These are phyloP conservation scores for Leptographium lundbergii DNA, from an alignment of 2,329 filamentous ascomycete species.

Conservation along the genomic window DNA sequence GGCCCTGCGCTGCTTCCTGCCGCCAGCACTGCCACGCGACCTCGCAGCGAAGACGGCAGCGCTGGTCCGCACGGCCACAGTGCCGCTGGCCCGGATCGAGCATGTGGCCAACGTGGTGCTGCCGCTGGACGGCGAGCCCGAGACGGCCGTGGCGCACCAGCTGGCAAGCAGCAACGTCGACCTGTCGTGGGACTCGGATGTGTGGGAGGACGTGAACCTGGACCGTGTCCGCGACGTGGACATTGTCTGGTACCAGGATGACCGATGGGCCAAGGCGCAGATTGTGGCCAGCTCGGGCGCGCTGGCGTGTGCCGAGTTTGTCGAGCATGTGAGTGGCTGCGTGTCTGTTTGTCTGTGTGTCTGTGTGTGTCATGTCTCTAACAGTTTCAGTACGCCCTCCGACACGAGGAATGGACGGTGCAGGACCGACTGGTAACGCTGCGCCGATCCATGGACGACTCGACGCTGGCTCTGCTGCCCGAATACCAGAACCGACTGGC, in stretches of 20 bases:
- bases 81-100: slow-evolving; percentile 69
- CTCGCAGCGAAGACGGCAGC: slow-evolving; percentile 45
- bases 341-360: not conserved
- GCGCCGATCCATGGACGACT: slow-evolving; percentile 82
- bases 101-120: slow-evolving; percentile 61
- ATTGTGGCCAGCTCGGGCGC: slow-evolving; percentile 54
- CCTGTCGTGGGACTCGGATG: slow-evolving; percentile 57
- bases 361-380: not conserved
- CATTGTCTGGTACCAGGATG: slow-evolving; percentile 66
- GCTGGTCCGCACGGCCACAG: slow-evolving; percentile 43
- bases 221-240: slow-evolving; percentile 69
- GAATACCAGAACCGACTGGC: slow-evolving; percentile 94
- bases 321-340: slow-evolving; percentile 65
- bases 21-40: slow-evolving; percentile 49
- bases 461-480: slow-evolving; percentile 87
- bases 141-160: slow-evolving; percentile 34
- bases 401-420: slow-evolving; percentile 92
- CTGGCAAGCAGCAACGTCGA: slow-evolving; percentile 48
- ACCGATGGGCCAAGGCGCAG: slow-evolving; percentile 48
- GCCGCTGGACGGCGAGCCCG: not conserved
- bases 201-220: slow-evolving; percentile 80
- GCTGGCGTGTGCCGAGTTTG: slow-evolving; percentile 60
- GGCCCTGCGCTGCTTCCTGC: slow-evolving; percentile 52
- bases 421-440: slow-evolving; percentile 85
- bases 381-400: slow-evolving; percentile 69